These are phyloP conservation scores for Globisporangium nunn DNA, from an alignment of 352 stramenopile genomes.

Conservation along the genomic window DNA sequence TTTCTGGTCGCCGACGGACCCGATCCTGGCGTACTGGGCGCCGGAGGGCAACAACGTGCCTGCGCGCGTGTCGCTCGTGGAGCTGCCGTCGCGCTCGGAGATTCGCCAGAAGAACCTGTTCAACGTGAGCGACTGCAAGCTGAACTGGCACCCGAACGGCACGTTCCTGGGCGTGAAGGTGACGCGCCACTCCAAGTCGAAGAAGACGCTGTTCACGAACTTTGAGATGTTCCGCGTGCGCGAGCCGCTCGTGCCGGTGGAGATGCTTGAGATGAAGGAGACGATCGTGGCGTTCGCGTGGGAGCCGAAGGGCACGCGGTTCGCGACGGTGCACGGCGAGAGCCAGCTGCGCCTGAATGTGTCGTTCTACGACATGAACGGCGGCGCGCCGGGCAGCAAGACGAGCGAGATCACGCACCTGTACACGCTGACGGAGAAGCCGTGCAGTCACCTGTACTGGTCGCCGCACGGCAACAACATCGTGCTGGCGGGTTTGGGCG, in stretches of 20 bases:
- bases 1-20: conserved; percentile 95
- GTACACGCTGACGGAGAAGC: conserved; percentile 93
- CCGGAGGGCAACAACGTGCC: conserved; percentile 93
- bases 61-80: conserved; percentile 95
- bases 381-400: conserved; percentile 28
- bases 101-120: conserved; percentile 98
- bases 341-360: conserved; percentile 88
- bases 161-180: conserved; percentile 91
- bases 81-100: conserved; percentile 92
- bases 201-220: conserved; percentile 99
- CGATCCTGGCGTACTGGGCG: conserved; percentile 95
- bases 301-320: conserved; percentile 94
- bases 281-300: conserved; percentile 94
- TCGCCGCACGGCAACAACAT: conserved; percentile 92
- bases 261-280: conserved; percentile 98
- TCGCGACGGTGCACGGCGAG: conserved; percentile 96
- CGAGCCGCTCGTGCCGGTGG: conserved; percentile 93
- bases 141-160: conserved; percentile 96
- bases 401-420: conserved; percentile 91
- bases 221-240: conserved; percentile 97
- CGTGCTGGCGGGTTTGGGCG: conserved; percentile 91
- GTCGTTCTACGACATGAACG: conserved; percentile 96
- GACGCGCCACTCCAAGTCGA: conserved; percentile 86
- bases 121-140: conserved; percentile 93
- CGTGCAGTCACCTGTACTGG: conserved; percentile 96